phyloP scores from a whole-genome alignment of 2,329 filamentous ascomycete species.

The Sphaerostilbella broomeana region DNA sequence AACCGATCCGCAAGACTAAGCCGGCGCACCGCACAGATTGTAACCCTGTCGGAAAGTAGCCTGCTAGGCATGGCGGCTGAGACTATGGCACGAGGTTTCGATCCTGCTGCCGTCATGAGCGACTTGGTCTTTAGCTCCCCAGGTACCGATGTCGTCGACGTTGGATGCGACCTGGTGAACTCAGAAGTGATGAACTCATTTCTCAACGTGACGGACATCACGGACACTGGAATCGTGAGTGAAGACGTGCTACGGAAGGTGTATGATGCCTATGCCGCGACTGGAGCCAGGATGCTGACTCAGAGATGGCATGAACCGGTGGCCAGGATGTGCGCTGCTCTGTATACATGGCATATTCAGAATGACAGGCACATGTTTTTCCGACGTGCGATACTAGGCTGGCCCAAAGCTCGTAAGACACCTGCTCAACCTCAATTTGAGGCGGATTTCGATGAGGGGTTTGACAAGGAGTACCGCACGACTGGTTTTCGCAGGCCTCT shows the following conservation, averaged over 20 bases:
- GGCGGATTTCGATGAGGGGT: slow-evolving; percentile 26
- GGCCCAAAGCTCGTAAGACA: slow-evolving; percentile 23
- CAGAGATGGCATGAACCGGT: slow-evolving; percentile 27
- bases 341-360: slow-evolving; percentile 28
- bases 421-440: slow-evolving; percentile 20
- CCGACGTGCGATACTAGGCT: slow-evolving; percentile 25
- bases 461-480: slow-evolving; percentile 22
- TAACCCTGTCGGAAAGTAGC: slow-evolving; percentile 18
- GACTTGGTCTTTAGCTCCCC: slow-evolving; percentile 19
- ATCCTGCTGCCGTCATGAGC: slow-evolving; percentile 16
- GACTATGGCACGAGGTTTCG: slow-evolving; percentile 16
- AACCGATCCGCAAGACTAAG: slow-evolving; percentile 13
- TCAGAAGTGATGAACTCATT: slow-evolving; percentile 19
- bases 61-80: slow-evolving; percentile 18
- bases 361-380: slow-evolving; percentile 28
- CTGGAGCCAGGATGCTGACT: slow-evolving; percentile 24
- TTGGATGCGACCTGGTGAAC: slow-evolving; percentile 18
- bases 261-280: slow-evolving; percentile 18
- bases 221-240: slow-evolving; percentile 15
- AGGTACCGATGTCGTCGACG: slow-evolving; percentile 18
- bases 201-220: slow-evolving; percentile 17
- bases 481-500: slow-evolving; percentile 23
- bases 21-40: slow-evolving; percentile 14
- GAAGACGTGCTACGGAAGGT: slow-evolving; percentile 16
- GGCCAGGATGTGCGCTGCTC: slow-evolving; percentile 25